A percentile compares a stretch with the other conserved stretches of the same genome.
Evolutionary conservation across 129 eudicot species (phyloP).

Genomic region (Centaurea solstitialis): DNA sequence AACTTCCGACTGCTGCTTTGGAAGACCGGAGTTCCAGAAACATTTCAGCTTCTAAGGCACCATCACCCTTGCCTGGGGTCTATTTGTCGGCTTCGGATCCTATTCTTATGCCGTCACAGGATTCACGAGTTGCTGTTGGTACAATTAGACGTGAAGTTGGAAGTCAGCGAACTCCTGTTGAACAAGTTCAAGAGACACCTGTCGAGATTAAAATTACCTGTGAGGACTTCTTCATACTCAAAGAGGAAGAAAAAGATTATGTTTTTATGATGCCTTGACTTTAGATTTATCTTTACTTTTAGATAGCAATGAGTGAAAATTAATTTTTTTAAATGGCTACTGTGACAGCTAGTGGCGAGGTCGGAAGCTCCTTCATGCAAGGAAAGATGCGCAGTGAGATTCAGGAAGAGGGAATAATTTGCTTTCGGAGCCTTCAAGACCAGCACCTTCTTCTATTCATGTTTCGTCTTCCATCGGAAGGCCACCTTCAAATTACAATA

Average conservation of each 20-base stretch:
- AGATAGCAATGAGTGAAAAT: slow-evolving; percentile 13
- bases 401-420: slow-evolving; percentile 57
- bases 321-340: slow-evolving; percentile 1
- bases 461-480: slow-evolving; percentile 16
- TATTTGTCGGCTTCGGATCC: slow-evolving; percentile 67
- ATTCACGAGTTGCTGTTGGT: slow-evolving; percentile 55
- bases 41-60: slow-evolving; percentile 16
- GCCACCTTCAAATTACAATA: slow-evolving; percentile 32
- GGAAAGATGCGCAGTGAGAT: slow-evolving; percentile 31
- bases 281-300: neutral
- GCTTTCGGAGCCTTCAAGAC: slow-evolving; percentile 39
- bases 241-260: neutral
- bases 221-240: slow-evolving; percentile 16
- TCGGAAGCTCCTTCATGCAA: slow-evolving; percentile 32
- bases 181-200: slow-evolving; percentile 16
- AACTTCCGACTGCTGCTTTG: slow-evolving; percentile 18
- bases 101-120: slow-evolving; percentile 56
- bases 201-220: slow-evolving; percentile 38
- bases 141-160: slow-evolving; percentile 49
- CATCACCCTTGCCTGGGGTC: slow-evolving; percentile 36
- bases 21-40: slow-evolving; percentile 21
- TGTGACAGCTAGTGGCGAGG: slow-evolving; percentile 32
- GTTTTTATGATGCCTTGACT: neutral
- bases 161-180: slow-evolving; percentile 34
- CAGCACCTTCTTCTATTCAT: slow-evolving; percentile 35